phyloP scores from a whole-genome alignment of 805 yeast genomes.

The Candida michaelii region DNA sequence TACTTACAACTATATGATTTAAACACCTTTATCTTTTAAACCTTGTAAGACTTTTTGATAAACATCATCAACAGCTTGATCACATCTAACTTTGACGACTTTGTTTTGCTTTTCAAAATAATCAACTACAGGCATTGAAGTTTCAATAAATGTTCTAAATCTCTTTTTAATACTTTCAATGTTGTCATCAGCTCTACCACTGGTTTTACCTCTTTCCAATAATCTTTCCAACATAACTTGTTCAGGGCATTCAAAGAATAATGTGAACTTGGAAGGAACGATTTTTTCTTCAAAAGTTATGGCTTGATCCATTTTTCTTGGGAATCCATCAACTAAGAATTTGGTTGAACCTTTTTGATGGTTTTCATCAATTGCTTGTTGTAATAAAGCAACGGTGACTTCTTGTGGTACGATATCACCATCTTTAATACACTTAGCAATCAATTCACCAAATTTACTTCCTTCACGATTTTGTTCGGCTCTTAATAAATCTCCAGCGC shows the following conservation, averaged over 20 bases:
- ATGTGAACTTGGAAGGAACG: conserved; percentile 67
- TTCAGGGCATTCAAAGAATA: conserved; percentile 83
- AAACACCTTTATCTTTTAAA: conserved; percentile 44
- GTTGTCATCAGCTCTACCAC: conserved; percentile 93
- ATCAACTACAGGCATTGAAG: conserved; percentile 92
- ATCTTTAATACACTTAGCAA: conserved; percentile 78
- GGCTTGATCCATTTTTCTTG: conserved; percentile 98
- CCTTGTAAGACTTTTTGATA: conserved; percentile 67
- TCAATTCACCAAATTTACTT: conserved; percentile 81
- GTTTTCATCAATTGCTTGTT: conserved; percentile 69
- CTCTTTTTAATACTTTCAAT: conserved; percentile 87
- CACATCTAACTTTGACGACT: conserved; percentile 78
- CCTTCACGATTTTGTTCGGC: conserved; percentile 86
- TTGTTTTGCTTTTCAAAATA: conserved; percentile 69
- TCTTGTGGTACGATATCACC: conserved; percentile 94
- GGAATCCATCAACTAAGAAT: conserved; percentile 93
- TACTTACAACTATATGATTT: not conserved
- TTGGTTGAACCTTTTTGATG: conserved; percentile 50
- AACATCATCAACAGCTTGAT: conserved; percentile 77
- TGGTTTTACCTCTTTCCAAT: conserved; percentile 88
- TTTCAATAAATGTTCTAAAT: conserved; percentile 79
- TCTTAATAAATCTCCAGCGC: conserved; percentile 95
- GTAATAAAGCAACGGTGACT: conserved; percentile 79
- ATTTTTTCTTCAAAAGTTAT: conserved; percentile 79
- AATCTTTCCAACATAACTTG: conserved; percentile 79